Base-by-base conservation (phyloP, 176 grass and related monocot species). In the Echinochloa phyllopogon region DNA sequence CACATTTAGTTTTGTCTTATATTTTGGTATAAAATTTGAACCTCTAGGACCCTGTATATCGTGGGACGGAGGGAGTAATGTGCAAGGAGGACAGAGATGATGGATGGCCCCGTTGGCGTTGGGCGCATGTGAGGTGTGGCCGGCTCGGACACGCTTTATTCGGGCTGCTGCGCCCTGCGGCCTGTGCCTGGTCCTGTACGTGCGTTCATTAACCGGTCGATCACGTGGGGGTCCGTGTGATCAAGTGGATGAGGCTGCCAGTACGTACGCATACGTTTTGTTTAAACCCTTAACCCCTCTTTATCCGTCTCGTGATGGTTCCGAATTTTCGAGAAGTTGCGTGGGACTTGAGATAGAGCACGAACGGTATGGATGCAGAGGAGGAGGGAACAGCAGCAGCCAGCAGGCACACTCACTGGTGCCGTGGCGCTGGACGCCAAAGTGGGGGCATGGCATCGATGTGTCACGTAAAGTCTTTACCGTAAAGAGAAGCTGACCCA, bases 141-240 rank as follows among this genome's bases (percentile, higher is more conserved):
- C 3, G 6, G 36, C 21, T 6, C 3, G 41, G 76, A 9, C 57
- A 10, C 42, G 10, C 24, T 33, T 61, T 78, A 29, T 78, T 49
- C 58, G 8, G 42, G 20, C 76, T 33, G 56, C 56, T 59, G 56
- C 56, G 16, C 17, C 16, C 53, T 6, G 52, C 14, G 6, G 4
- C n/a, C n/a, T 49, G 29, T 33, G 29, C 6, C 6, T 10, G 12
- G 24, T 18, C 15, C 71, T 6, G 42, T 6, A 5, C 3, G 20
- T 6, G 17, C 21, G 47, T 20, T 74, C 12, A 33, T 27, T 37
- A 21, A 52, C 20, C 53, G 10, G 25, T 20, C 5, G 10, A 2
- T 80, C 78, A 69, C 79, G 79, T 81, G 64, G 25, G 13, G 38
- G 56, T n/a, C 13, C 27, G 8, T 59, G 39, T 23, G 39, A 69